Conservation (phyloP, 441 rosid species). For the Populus hybrid region DNA sequence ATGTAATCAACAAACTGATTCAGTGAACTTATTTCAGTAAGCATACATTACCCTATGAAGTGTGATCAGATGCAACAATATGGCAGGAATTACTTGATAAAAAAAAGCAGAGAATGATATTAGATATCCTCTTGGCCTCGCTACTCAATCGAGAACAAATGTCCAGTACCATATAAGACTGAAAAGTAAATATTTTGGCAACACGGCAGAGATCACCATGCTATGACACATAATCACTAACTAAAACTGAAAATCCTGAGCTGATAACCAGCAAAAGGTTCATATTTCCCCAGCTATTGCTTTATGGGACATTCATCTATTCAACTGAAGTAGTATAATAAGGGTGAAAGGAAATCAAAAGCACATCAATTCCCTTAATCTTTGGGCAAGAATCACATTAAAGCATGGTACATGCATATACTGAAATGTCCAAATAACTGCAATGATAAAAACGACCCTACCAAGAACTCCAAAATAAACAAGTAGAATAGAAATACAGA, state of each 20-base stretch:
- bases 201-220: not conserved
- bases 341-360: not conserved
- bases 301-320: not conserved
- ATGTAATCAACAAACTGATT: not conserved
- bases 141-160: not conserved
- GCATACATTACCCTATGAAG: not conserved
- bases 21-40: not conserved
- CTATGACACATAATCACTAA: not conserved
- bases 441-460: not conserved
- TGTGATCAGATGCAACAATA: not conserved
- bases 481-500: slow-evolving; percentile 18
- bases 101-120: not conserved
- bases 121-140: not conserved
- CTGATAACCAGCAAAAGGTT: too few species aligned
- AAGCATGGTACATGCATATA: not conserved
- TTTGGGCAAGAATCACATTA: not conserved
- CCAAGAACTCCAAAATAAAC: not conserved
- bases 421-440: not conserved
- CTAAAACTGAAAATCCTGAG: not conserved
- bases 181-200: not conserved
- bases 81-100: not conserved
- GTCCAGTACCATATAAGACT: not conserved
- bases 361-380: not conserved
- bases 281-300: not conserved
- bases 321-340: not conserved